phyloP scores from a whole-genome alignment of 2,329 filamentous ascomycete genomes.

The Diplodia sapinea region DNA sequence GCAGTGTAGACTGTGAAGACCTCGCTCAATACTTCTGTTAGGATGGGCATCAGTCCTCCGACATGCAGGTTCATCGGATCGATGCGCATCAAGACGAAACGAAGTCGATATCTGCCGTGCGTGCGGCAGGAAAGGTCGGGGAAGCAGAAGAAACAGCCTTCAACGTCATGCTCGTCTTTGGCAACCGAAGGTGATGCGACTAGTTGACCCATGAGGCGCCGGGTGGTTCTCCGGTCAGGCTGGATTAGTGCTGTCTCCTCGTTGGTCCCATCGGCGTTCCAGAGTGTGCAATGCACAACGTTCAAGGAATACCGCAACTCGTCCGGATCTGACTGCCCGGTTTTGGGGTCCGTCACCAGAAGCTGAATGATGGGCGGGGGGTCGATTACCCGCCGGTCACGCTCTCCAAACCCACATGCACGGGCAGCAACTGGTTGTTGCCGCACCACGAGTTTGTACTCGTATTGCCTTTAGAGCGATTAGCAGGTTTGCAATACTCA shows the following conservation, averaged over 20 bases:
- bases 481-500: slow-evolving; percentile 3
- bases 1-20: slow-evolving; percentile 82
- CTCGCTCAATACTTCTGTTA: slow-evolving; percentile 66
- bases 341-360: slow-evolving; percentile 64
- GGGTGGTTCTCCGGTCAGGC: slow-evolving; percentile 72
- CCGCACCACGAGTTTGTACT: slow-evolving; percentile 65
- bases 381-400: slow-evolving; percentile 81
- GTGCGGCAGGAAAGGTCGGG: slow-evolving; percentile 81
- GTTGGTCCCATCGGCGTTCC: slow-evolving; percentile 68
- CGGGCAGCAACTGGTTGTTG: slow-evolving; percentile 80
- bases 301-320: slow-evolving; percentile 70
- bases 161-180: slow-evolving; percentile 71
- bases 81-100: slow-evolving; percentile 75
- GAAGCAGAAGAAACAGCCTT: slow-evolving; percentile 86
- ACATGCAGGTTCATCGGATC: slow-evolving; percentile 65
- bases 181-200: slow-evolving; percentile 79
- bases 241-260: slow-evolving; percentile 74
- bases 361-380: slow-evolving; percentile 83
- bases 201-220: slow-evolving; percentile 78
- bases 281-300: slow-evolving; percentile 78
- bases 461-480: slow-evolving; percentile 35
- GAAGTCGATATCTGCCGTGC: slow-evolving; percentile 75
- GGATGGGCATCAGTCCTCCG: slow-evolving; percentile 56
- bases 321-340: slow-evolving; percentile 56
- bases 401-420: slow-evolving; percentile 82